Conservation (phyloP, 441 rosid species). For the Hypseocharis bilobata region DNA sequence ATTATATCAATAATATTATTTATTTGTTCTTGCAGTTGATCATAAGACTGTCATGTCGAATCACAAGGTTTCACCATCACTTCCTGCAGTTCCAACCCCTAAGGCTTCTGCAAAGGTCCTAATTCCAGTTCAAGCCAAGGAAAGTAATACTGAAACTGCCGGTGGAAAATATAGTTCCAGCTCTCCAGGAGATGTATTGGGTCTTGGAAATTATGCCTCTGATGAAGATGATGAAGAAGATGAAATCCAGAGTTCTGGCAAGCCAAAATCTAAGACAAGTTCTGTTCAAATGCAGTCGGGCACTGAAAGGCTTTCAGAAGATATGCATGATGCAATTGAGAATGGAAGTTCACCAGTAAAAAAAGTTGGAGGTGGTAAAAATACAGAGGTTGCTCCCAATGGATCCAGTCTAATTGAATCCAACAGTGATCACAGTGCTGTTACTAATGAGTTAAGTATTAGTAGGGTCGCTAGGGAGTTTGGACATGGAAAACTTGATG, state of each 20-base stretch:
- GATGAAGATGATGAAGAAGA: slow-evolving; percentile 50
- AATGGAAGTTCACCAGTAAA: slow-evolving; percentile 32
- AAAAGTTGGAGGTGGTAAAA: slow-evolving; percentile 23
- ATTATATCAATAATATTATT: slow-evolving; percentile 4
- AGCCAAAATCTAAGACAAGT: slow-evolving; percentile 27
- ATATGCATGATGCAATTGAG: slow-evolving; percentile 25
- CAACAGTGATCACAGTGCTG: slow-evolving; percentile 15
- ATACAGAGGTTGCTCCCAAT: slow-evolving; percentile 23
- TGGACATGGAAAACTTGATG: background rate
- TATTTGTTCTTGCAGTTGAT: slow-evolving; percentile 33
- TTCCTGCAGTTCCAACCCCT: slow-evolving; percentile 26
- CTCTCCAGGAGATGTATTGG: slow-evolving; percentile 62
- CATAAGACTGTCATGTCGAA: slow-evolving; percentile 28
- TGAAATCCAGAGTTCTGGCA: slow-evolving; percentile 39
- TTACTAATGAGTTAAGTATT: slow-evolving; percentile 18
- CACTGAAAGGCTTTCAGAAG: slow-evolving; percentile 30
- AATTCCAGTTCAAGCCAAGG: slow-evolving; percentile 38
- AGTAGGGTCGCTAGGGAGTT: slow-evolving; percentile 23
- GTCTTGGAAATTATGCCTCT: slow-evolving; percentile 86
- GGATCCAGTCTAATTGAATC: slow-evolving; percentile 19
- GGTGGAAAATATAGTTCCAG: slow-evolving; percentile 48
- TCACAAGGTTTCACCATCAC: slow-evolving; percentile 32
- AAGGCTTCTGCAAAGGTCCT: slow-evolving; percentile 45
- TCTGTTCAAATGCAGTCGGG: slow-evolving; percentile 28
- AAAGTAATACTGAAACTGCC: slow-evolving; percentile 29